Evolutionary conservation across 2,329 filamentous ascomycete genomes (phyloP), one percentile per base, ranked within the genome.

Genomic region (Magnaporthiopsis incrustans): DNA sequence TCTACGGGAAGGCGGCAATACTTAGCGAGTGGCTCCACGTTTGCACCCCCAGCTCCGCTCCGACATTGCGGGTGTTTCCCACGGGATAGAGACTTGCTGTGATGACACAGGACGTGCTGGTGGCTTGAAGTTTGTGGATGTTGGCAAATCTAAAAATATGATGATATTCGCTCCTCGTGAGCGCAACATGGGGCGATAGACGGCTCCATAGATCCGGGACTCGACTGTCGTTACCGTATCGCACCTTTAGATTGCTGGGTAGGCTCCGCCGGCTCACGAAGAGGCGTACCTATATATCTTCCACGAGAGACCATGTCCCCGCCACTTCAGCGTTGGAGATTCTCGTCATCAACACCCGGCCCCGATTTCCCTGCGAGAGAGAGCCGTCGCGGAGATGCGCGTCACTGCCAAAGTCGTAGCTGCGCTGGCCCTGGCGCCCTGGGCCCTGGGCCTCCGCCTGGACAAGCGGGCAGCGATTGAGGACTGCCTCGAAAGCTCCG

Each of bases 401-500:
- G 44, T 53, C 22, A 25, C n/a, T 4, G n/a, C 4, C 44, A 53
- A 53, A 60, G 60, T 12, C 63, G 58, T 25, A 25, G 30, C n/a
- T 60, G 7, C 1, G 15, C n/a, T 26, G 33, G 59, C 30, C 57
- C 27, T 14, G 66, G 66, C n/a, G 68, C 68, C 15, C 62, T 68
- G 44, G n/a, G 44, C n/a, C n/a, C n/a, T n/a, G 1, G 10, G 18
- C 22, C 10, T 53, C 44, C 44, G 22, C 44, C 66, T 70, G 4
- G 67, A 71, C 33, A 68, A 69, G 60, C 66, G 66, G 14, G 66
- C 63, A 3, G 61, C 68, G 1, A 66, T 72, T 8, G 58, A 66
- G 50, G 70, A 71, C 62, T 72, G 70, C 60, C 66, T 72, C n/a
- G 63, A 64, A 26, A 66, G 64, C 33, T 65, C 68, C 6, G 65